Evolutionary conservation across 371 early-diverging fungal genomes (phyloP).

Genomic region (Mortierella sp.): DNA sequence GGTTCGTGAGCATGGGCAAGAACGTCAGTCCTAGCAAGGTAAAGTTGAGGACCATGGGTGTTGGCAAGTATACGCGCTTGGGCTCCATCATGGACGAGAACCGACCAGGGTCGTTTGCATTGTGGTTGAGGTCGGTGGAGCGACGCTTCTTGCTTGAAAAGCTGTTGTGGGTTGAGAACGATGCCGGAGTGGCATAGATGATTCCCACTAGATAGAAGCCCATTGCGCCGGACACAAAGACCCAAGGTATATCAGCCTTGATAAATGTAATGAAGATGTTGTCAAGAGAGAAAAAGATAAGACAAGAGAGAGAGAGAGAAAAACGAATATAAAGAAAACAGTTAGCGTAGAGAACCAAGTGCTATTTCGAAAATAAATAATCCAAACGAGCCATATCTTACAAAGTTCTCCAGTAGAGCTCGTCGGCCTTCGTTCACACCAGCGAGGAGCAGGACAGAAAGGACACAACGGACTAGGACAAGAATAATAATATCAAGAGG

Average conservation of each 20-base stretch:
- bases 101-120: constrained; percentile 13
- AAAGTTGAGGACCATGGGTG: constrained; percentile 42
- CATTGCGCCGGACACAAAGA: constrained; percentile 52
- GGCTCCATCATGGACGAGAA: constrained; percentile 54
- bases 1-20: constrained; percentile 36
- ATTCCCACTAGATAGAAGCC: constrained; percentile 53
- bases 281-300: not conserved
- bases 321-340: not conserved
- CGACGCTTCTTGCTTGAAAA: constrained; percentile 48
- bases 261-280: not conserved
- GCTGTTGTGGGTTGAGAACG: constrained; percentile 50
- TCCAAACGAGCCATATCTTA: constrained; percentile 9
- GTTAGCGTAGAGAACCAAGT: not conserved
- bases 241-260: constrained; percentile 52
- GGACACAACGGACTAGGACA: constrained; percentile 39
- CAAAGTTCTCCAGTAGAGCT: constrained; percentile 44
- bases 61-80: constrained; percentile 41
- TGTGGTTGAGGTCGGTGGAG: constrained; percentile 18
- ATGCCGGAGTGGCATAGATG: constrained; percentile 51
- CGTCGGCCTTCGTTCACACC: constrained; percentile 51
- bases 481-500: not conserved
- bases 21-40: constrained; percentile 35
- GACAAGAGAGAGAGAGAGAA: not conserved
- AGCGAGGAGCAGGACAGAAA: constrained; percentile 41
- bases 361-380: no score